Evolutionary conservation across 2,329 filamentous ascomycete species (phyloP).

Genomic region (Colletotrichum phormii): DNA sequence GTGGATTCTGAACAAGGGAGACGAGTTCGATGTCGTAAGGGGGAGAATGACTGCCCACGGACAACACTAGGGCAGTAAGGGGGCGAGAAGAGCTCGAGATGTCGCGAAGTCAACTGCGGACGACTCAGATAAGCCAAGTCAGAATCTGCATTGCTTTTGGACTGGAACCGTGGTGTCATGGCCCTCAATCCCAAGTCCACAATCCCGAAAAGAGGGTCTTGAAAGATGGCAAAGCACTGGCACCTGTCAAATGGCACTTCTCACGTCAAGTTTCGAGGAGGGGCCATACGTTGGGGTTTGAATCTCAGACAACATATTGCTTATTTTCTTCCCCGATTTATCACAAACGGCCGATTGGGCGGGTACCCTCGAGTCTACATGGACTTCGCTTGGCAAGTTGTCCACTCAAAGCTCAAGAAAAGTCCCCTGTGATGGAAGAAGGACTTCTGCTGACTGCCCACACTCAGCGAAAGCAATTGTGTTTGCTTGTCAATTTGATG

Average conservation of each 20-base stretch:
- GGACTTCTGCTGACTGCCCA: not conserved
- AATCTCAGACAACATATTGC: conserved; percentile 7
- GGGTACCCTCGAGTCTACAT: not conserved
- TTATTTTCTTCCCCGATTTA: not conserved
- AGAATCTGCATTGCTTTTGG: not conserved
- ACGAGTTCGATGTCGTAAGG: not conserved
- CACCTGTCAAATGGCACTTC: not conserved
- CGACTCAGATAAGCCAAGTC: not conserved
- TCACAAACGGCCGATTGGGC: not conserved
- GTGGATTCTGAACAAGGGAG: not conserved
- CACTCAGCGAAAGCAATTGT: too few species aligned
- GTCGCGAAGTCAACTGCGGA: not conserved
- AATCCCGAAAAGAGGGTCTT: too few species aligned
- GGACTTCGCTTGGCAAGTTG: not conserved
- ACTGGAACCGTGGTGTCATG: too few species aligned
- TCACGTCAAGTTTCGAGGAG: not conserved
- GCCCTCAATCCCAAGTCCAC: not conserved
- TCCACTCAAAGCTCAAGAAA: not conserved
- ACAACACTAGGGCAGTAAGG: conserved; percentile 1
- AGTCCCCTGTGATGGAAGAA: not conserved
- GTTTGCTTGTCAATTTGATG: not conserved
- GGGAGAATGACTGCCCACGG: not conserved
- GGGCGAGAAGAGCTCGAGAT: not conserved
- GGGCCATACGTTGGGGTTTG: not conserved
- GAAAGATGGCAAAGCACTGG: not conserved